Base-by-base conservation (phyloP, 352 stramenopile genomes). In the Thraustochytrium sp. region DNA sequence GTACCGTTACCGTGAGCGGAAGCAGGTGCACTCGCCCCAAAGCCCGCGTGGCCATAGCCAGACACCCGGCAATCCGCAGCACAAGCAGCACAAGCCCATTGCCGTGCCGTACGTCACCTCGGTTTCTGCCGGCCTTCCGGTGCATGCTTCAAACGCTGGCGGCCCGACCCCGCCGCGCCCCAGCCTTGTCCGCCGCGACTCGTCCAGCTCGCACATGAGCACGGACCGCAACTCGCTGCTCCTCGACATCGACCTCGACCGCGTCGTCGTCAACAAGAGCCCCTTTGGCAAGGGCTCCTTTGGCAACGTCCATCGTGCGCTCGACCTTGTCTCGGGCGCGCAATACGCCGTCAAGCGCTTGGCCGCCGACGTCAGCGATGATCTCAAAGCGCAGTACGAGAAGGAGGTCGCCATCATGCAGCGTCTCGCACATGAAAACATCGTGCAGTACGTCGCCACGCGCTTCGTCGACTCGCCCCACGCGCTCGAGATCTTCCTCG, bases 341-440 rank as follows among this genome's bases (percentile, higher is more conserved):
- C 42, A 5, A 0, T 64, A 65, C 51, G 68, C 68, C 2, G 68
- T 80, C 48, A 80, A 80, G 13, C 68, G 53, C 0, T 21, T 80
- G 21, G 21, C 16, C 4, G 16, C 31, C 23, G 68, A 63, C 68
- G 68, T 61, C 21, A 64, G 34, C 29, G 42, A 8, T 8, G 48
- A 80, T 26, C 23, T 18, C 68, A 63, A 46, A 26, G 21, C 26
- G 21, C 36, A 46, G 26, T 40, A 75, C 34, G 83, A 88, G 49
- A 48, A 68, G 29, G 92, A 96, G 86, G 95, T 97, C 74, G 62
- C 89, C 38, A 65, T 96, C 82, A 96, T 97, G 92, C 91, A 94
- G 86, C 90, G 90, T 82, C 88, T 96, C 36, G 86, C 83, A 42
- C 82, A 86, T 62, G 76, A 85, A 2, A 84, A 89, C 62, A 88